Evolutionary conservation across 768 basidiomycete genomes (phyloP).

Genomic region (Rhizopogon sp.): DNA sequence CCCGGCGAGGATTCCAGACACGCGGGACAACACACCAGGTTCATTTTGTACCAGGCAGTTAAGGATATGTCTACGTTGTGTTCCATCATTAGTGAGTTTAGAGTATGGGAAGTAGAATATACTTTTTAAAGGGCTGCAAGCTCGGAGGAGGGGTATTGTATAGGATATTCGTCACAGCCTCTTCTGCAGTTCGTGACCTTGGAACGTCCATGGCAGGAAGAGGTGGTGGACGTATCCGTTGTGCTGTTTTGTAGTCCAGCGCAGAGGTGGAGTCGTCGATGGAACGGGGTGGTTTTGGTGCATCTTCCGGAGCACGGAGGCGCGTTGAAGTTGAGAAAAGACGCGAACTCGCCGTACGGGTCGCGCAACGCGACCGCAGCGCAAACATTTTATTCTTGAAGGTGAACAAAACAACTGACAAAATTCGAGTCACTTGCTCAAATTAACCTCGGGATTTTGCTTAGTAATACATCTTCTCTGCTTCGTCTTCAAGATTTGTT

Average conservation of each 20-base stretch:
- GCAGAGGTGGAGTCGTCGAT: conserved; percentile 95
- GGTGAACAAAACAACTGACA: not conserved
- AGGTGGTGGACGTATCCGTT: conserved; percentile 72
- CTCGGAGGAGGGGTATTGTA: conserved; percentile 95
- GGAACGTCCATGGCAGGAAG: conserved; percentile 85
- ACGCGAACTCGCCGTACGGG: conserved; percentile 13
- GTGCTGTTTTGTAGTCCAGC: conserved; percentile 81
- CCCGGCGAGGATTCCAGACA: conserved; percentile 95
- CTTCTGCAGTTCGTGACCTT: conserved; percentile 79
- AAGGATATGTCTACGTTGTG: conserved; percentile 70
- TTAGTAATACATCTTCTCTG: too few relatives aligned
- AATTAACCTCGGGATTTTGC: not conserved
- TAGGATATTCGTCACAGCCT: conserved; percentile 95
- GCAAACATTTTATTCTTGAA: conserved; percentile 6
- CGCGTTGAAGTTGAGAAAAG: conserved; percentile 15
- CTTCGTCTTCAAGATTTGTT: too few relatives aligned
- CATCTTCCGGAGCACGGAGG: conserved; percentile 18
- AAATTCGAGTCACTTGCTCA: not conserved
- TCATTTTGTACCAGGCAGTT: conserved; percentile 99
- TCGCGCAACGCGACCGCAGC: conserved; percentile 15
- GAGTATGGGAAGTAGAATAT: not conserved
- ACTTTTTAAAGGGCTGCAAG: conserved; percentile 91
- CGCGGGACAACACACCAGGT: conserved; percentile 97
- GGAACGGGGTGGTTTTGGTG: conserved; percentile 69
- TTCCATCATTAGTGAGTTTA: conserved; percentile 6